phyloP scores from a whole-genome alignment of 805 yeast genomes.

The Suhomyces canberraensis region DNA sequence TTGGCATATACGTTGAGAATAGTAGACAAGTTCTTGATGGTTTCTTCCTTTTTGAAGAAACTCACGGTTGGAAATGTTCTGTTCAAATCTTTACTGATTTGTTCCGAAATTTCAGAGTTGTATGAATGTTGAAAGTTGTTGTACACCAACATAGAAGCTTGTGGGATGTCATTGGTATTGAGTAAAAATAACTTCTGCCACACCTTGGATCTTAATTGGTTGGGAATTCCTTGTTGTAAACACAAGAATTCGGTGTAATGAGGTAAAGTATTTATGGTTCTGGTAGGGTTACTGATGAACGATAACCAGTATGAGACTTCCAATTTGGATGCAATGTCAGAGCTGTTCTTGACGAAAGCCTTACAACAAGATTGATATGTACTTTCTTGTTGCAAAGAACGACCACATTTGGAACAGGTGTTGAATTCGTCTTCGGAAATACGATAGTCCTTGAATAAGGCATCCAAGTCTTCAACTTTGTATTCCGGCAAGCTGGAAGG shows the following conservation, averaged over 20 bases:
- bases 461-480: conserved; percentile 13
- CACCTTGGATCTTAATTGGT: conserved; percentile 38
- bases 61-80: conserved; percentile 57
- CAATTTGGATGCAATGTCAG: conserved; percentile 17
- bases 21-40: conserved; percentile 47
- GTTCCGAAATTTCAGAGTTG: conserved; percentile 35
- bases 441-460: conserved; percentile 17
- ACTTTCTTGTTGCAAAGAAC: conserved; percentile 12
- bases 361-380: conserved; percentile 23
- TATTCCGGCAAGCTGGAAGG: conserved; percentile 8
- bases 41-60: conserved; percentile 44
- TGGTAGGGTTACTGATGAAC: conserved; percentile 42
- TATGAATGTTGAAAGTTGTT: conserved; percentile 43
- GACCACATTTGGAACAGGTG: conserved; percentile 31
- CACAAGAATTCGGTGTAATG: conserved; percentile 45
- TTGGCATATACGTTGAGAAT: conserved; percentile 61
- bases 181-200: conserved; percentile 43
- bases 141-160: conserved; percentile 30
- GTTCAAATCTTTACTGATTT: conserved; percentile 55
- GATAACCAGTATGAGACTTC: conserved; percentile 45
- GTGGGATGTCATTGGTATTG: conserved; percentile 30
- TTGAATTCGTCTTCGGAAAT: conserved; percentile 30
- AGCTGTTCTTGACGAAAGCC: conserved; percentile 15
- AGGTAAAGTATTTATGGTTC: conserved; percentile 45
- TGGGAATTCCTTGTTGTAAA: conserved; percentile 44